These are phyloP conservation scores for Mortierella sp. DNA, from an alignment of 371 early-diverging fungal species.

Conservation along the genomic window DNA sequence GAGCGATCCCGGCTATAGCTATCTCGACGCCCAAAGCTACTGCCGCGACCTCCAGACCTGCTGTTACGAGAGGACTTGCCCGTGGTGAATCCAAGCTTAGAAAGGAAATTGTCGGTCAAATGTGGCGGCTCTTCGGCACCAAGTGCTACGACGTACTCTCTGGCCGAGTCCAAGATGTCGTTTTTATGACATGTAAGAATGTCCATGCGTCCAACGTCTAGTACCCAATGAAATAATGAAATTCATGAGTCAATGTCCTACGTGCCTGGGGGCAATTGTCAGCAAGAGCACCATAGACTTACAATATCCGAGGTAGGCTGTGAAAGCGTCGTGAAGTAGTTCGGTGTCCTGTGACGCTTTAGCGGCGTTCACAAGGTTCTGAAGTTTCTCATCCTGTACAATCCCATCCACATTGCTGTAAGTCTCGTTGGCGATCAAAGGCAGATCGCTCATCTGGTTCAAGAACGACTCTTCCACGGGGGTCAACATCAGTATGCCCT, in stretches of 20 bases:
- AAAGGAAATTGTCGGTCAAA: conserved; percentile 58
- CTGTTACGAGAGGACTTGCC: conserved; percentile 15
- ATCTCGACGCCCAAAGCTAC: conserved; percentile 21
- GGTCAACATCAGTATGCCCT: conserved; percentile 85
- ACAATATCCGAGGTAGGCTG: conserved; percentile 78
- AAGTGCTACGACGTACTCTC: conserved; percentile 55
- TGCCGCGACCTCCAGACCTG: conserved; percentile 16
- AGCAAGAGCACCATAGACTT: too few species aligned
- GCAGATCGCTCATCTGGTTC: conserved; percentile 61
- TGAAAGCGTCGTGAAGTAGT: conserved; percentile 64
- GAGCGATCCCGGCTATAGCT: conserved; percentile 30
- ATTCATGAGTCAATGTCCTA: background rate
- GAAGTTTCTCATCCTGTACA: conserved; percentile 34
- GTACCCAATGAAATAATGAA: background rate
- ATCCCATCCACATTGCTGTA: conserved; percentile 55
- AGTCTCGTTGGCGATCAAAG: conserved; percentile 56
- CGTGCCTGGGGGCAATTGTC: too few species aligned
- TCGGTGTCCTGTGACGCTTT: conserved; percentile 54
- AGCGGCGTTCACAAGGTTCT: conserved; percentile 22
- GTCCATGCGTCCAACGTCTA: conserved; percentile 57
- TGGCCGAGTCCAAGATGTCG: conserved; percentile 56
- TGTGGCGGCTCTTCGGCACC: conserved; percentile 63
- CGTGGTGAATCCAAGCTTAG: conserved; percentile 59
- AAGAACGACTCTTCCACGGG: conserved; percentile 86
- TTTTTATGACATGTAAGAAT: conserved; percentile 56